Evolutionary conservation across 1,284 basidiomycete genomes (phyloP), one percentile per base, ranked within the genome.

Genomic region (Leccinum variabile): DNA sequence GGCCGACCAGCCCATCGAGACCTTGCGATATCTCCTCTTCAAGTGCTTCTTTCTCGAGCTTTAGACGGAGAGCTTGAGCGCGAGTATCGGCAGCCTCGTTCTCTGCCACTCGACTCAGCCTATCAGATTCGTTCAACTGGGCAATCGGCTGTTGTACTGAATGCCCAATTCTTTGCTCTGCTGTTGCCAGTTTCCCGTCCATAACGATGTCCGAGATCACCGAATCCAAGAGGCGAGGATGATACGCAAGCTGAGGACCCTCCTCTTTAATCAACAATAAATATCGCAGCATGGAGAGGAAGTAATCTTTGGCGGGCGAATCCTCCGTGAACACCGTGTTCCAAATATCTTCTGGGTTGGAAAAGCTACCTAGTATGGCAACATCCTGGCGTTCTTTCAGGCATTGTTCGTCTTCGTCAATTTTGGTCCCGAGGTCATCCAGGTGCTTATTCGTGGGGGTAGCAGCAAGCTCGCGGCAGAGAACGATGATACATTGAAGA

Each of bases 171-270:
- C 95, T 86, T 56, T 89, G 85, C 63, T 94, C 92, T 32, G 95
- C 92, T 37, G 93, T 92, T 33, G 84, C 86, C 57, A 95, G 84
- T 69, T 93, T 92, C 76, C 95, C 93, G 76, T 97, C 95, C 79
- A 98, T 86, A 28, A 98, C 95, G 54, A 99, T 88, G 69, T 96
- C 92, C 37, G 94, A 90, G 56, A 99, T 87, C 56, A 98, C 81
- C n/a, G 92, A 90, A 74, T 98, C 95, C 69, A 99, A 85, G 56
- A 99, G 85, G 77, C 95, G 94, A 76, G 93, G 98, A 77, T 96
- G 94, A 69, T 95, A 91, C 39, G 86, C 86, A 72, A 93, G 84
- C 37, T 89, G 84, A 37, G 91, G 89, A 3, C 91, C 93, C 63
- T 98, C 94, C 67, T 93, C 91, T 64, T 90, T 86, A 67, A 99